Conservation (phyloP, 495 filamentous ascomycete species). For the Venustampulla echinocandica region DNA sequence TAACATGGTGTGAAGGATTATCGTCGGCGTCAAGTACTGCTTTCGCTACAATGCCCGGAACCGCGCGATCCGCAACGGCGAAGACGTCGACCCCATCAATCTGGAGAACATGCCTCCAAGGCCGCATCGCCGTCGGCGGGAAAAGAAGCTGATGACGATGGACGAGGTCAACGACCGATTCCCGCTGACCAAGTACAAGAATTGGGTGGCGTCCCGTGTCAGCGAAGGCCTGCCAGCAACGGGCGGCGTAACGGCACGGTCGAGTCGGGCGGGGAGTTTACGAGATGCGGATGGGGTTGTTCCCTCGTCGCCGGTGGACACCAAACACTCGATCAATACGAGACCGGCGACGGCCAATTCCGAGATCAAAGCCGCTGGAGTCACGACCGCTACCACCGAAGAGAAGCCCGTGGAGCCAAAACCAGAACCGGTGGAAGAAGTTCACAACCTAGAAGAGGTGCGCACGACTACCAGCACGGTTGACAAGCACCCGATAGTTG, state of each 20-base stretch:
- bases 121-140: constrained; percentile 67
- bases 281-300: constrained; percentile 50
- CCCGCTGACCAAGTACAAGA: constrained; percentile 90
- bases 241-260: constrained; percentile 74
- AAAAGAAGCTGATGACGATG: constrained; percentile 98
- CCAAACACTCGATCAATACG: constrained; percentile 18
- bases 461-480: constrained; percentile 14
- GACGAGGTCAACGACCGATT: constrained; percentile 98
- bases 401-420: constrained; percentile 7
- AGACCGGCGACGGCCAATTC: constrained; percentile 14
- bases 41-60: constrained; percentile 96
- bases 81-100: constrained; percentile 84
- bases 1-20: constrained; percentile 62
- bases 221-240: constrained; percentile 73
- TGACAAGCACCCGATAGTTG: constrained; percentile 19
- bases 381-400: constrained; percentile 7
- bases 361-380: constrained; percentile 6
- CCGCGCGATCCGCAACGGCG: constrained; percentile 65
- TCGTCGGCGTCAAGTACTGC: constrained; percentile 98
- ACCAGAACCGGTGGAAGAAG: constrained; percentile 6
- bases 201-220: constrained; percentile 78
- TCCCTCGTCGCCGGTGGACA: constrained; percentile 18
- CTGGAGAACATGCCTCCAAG: constrained; percentile 67
- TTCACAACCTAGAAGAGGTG: constrained; percentile 13
- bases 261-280: constrained; percentile 59